Conservation (phyloP, 2,329 filamentous ascomycete species). For the Microdochium paspali region DNA sequence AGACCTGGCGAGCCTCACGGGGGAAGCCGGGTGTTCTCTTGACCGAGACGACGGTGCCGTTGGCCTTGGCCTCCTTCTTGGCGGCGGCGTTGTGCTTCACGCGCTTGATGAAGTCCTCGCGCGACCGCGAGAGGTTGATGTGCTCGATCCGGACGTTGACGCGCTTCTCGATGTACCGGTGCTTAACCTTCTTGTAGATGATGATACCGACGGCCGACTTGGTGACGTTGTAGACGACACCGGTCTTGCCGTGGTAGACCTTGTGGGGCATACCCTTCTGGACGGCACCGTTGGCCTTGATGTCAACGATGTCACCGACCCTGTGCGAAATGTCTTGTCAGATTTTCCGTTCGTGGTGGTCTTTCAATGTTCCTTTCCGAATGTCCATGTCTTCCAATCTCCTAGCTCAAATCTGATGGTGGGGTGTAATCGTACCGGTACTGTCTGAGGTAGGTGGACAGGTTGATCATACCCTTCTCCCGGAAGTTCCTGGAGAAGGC, state of each 20-base stretch:
- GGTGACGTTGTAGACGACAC: conserved; percentile 98
- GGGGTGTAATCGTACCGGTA: conserved; percentile 58
- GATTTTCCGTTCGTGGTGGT: conserved; percentile 8
- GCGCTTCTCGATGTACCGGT: conserved; percentile 99
- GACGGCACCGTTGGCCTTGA: conserved; percentile 96
- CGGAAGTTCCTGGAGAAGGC: conserved; percentile 93
- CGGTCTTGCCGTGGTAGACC: conserved; percentile 99
- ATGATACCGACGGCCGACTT: conserved; percentile 97
- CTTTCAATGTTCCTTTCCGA: conserved; percentile 3
- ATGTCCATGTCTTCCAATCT: no score
- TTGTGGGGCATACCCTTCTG: conserved; percentile 99
- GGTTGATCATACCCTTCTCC: conserved; percentile 85
- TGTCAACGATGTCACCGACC: conserved; percentile 98
- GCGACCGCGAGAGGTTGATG: conserved; percentile 85
- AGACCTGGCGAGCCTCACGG: conserved; percentile 72
- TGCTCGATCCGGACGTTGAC: conserved; percentile 99
- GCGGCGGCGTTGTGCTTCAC: conserved; percentile 94
- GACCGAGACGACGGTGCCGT: conserved; percentile 79
- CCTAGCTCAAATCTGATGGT: no score
- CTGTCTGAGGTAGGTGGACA: conserved; percentile 89
- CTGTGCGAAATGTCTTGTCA: conserved; percentile 32
- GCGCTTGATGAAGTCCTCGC: conserved; percentile 91
- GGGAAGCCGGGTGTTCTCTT: conserved; percentile 83
- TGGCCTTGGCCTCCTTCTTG: conserved; percentile 86
- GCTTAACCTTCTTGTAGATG: conserved; percentile 98